These are phyloP conservation scores for Phycomyces nitens DNA, from an alignment of 192 early-diverging fungal species.

Conservation along the genomic window DNA sequence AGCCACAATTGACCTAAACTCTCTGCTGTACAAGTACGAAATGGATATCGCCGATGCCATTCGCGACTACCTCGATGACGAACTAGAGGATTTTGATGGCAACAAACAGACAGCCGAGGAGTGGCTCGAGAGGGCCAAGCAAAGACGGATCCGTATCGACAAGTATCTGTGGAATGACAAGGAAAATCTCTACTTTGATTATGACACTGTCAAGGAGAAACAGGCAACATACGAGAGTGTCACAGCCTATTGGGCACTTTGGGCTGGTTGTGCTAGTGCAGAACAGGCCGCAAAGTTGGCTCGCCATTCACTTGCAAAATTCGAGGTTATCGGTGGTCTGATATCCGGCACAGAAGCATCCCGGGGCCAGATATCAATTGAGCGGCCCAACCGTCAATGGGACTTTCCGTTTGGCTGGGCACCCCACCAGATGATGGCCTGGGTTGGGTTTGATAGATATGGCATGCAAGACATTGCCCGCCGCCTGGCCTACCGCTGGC, in stretches of 20 bases:
- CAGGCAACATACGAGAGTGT: slow-evolving; percentile 83
- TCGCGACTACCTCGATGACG: slow-evolving; percentile 53
- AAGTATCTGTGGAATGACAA: slow-evolving; percentile 83
- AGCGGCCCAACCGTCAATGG: slow-evolving; percentile 94
- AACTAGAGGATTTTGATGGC: slow-evolving; percentile 30
- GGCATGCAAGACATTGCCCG: slow-evolving; percentile 68
- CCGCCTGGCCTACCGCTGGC: slow-evolving; percentile 90
- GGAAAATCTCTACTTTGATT: slow-evolving; percentile 84
- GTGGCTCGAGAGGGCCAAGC: slow-evolving; percentile 64
- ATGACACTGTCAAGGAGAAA: slow-evolving; percentile 66
- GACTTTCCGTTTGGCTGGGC: slow-evolving; percentile 95
- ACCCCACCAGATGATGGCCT: slow-evolving; percentile 98
- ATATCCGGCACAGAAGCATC: slow-evolving; percentile 91
- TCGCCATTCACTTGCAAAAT: slow-evolving; percentile 60
- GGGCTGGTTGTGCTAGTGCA: slow-evolving; percentile 77
- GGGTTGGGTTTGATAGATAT: slow-evolving; percentile 87
- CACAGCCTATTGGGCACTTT: slow-evolving; percentile 88
- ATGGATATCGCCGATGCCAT: slow-evolving; percentile 81
- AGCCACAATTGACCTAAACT: slow-evolving; percentile 91
- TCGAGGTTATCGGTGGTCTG: slow-evolving; percentile 89
- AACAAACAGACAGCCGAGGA: slow-evolving; percentile 44
- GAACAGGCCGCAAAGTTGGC: slow-evolving; percentile 79
- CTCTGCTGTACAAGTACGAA: slow-evolving; percentile 95
- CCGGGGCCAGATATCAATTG: slow-evolving; percentile 73
- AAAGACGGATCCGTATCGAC: slow-evolving; percentile 65